Conservation (phyloP, 176 grass and related monocot species). For the Triticum urartu region DNA sequence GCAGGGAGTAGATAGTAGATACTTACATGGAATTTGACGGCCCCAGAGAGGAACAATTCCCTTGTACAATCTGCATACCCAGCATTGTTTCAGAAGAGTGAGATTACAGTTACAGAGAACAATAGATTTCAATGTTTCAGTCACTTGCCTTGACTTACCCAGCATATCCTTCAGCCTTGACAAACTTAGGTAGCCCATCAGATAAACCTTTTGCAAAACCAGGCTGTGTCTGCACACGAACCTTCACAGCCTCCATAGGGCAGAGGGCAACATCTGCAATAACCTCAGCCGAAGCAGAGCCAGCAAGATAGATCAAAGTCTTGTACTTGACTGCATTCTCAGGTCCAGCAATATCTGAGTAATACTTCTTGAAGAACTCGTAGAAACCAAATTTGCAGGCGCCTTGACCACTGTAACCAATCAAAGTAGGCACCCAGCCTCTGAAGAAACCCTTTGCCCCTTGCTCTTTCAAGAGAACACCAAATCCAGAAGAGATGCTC, state of each 20-base stretch:
- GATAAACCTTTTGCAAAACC: slow-evolving; percentile 71
- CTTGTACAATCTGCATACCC: slow-evolving; percentile 73
- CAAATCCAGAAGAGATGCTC: slow-evolving; percentile 68
- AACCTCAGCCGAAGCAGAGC: slow-evolving; percentile 71
- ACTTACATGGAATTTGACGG: slow-evolving; percentile 77
- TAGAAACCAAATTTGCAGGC: slow-evolving; percentile 70
- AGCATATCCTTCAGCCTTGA: slow-evolving; percentile 65
- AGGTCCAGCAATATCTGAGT: slow-evolving; percentile 61
- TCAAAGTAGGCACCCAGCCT: slow-evolving; percentile 67
- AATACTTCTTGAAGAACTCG: slow-evolving; percentile 82
- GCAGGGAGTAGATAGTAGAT: slow-evolving; percentile 5
- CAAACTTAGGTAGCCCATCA: slow-evolving; percentile 76
- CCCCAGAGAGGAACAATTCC: slow-evolving; percentile 83
- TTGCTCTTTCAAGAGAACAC: slow-evolving; percentile 76
- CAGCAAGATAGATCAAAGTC: slow-evolving; percentile 72
- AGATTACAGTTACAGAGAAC: background rate
- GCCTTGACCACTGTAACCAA: slow-evolving; percentile 81
- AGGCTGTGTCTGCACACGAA: slow-evolving; percentile 69
- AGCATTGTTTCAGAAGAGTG: background rate
- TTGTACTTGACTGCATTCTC: slow-evolving; percentile 76
- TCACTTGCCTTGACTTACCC: slow-evolving; percentile 42
- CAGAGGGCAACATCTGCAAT: slow-evolving; percentile 80
- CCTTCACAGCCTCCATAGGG: slow-evolving; percentile 86
- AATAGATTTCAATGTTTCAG: background rate
- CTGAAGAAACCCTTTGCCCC: slow-evolving; percentile 69